Evolutionary conservation across 208 protist genomes (phyloP).

Genomic region (Acanthamoeba lenticulata): DNA sequence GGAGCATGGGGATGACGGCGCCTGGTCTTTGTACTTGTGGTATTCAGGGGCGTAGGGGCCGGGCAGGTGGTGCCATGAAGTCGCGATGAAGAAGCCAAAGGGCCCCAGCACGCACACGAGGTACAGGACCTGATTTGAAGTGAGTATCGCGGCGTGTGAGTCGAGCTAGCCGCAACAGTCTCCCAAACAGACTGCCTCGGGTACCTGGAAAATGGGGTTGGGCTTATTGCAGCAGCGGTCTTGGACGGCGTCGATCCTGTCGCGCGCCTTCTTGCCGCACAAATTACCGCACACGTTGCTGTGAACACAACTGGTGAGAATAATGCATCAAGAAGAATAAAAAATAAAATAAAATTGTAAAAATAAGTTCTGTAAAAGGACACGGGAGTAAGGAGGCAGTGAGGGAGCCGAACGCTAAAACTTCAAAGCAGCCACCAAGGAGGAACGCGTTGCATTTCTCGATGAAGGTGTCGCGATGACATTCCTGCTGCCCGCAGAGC

Average conservation of each 20-base stretch:
- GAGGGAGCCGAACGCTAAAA: neutral
- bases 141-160: too few relatives aligned
- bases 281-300: neutral
- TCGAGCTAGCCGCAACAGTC: too few relatives aligned
- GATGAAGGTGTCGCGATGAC: slow-evolving; percentile 53
- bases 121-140: slow-evolving; percentile 45
- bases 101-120: slow-evolving; percentile 41
- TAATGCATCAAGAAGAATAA: neutral
- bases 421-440: slow-evolving; percentile 33
- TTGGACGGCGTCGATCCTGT: neutral
- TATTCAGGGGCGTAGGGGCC: slow-evolving; percentile 30
- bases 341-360: neutral
- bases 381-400: neutral
- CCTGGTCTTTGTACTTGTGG: slow-evolving; percentile 68
- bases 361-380: neutral
- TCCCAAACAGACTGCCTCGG: too few relatives aligned
- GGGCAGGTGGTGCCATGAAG: neutral
- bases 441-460: neutral
- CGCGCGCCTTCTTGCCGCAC: neutral
- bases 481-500: slow-evolving; percentile 57
- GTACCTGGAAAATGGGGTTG: slow-evolving; percentile 62
- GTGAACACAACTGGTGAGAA: neutral
- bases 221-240: slow-evolving; percentile 40
- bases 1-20: too few relatives aligned
- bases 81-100: slow-evolving; percentile 11